phyloP scores from a whole-genome alignment of 1,284 basidiomycete species.

The Ganoderma meredithae region DNA sequence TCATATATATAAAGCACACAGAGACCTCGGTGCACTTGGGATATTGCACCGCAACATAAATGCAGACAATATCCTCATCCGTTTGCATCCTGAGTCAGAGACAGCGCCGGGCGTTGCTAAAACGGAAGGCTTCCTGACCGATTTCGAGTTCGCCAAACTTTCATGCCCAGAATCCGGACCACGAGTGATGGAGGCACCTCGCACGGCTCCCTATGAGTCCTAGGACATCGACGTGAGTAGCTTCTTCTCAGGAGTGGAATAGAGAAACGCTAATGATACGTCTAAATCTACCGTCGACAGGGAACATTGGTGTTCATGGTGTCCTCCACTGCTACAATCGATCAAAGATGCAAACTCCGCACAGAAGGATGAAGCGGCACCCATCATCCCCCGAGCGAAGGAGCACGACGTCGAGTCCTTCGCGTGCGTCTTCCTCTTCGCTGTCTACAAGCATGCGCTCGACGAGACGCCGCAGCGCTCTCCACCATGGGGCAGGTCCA shows the following conservation, averaged over 20 bases:
- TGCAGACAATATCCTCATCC: neutral
- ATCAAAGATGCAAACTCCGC: neutral
- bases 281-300: neutral
- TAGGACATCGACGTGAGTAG: neutral
- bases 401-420: constrained; percentile 2
- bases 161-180: neutral
- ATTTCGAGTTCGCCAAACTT: neutral
- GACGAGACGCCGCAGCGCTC: neutral
- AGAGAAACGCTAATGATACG: no score
- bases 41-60: neutral
- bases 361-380: neutral
- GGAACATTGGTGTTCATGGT: neutral
- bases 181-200: neutral
- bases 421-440: neutral
- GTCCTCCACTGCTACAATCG: neutral
- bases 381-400: neutral
- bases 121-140: neutral
- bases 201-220: neutral
- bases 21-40: neutral
- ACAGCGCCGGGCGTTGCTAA: neutral
- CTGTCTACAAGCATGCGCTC: neutral
- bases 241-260: neutral
- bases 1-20: neutral
- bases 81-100: neutral
- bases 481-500: no score